Conservation (phyloP, 179 eudicot species). For the Patellifolia procumbens region DNA sequence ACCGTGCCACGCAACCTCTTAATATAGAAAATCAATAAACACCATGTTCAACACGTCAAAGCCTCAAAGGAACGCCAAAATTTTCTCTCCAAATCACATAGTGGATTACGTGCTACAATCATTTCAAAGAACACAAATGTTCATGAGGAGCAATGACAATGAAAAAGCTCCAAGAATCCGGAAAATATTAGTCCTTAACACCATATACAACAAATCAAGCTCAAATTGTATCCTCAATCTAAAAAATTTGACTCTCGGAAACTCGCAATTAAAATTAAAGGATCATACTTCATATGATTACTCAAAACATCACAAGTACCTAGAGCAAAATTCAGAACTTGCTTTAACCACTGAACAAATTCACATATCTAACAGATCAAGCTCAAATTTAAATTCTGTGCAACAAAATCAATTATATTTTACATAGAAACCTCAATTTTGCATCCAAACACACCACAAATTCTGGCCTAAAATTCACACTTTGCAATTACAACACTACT, state of each 20-base stretch:
- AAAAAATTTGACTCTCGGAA: neutral
- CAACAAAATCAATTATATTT: neutral
- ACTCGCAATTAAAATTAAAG: neutral
- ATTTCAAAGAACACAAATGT: neutral
- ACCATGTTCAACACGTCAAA: neutral
- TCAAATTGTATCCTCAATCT: neutral
- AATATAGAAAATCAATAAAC: neutral
- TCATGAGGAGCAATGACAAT: neutral
- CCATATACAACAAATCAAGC: neutral
- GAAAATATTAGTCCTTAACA: neutral
- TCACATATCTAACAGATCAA: neutral
- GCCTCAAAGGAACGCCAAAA: neutral
- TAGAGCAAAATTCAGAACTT: neutral
- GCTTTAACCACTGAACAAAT: neutral
- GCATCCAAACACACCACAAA: neutral
- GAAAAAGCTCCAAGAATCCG: neutral
- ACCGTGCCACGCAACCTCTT: neutral
- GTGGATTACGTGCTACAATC: neutral
- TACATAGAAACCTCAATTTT: constrained; percentile 6
- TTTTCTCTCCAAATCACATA: neutral
- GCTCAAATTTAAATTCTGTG: neutral
- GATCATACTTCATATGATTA: neutral
- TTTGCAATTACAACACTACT: neutral
- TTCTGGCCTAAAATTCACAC: neutral
- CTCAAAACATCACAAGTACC: neutral